Percentiles rank a stretch among this genome's conserved stretches.
phyloP scores from a whole-genome alignment of 495 filamentous ascomycete genomes.

The Pseudomonodictys pantanalensis region DNA sequence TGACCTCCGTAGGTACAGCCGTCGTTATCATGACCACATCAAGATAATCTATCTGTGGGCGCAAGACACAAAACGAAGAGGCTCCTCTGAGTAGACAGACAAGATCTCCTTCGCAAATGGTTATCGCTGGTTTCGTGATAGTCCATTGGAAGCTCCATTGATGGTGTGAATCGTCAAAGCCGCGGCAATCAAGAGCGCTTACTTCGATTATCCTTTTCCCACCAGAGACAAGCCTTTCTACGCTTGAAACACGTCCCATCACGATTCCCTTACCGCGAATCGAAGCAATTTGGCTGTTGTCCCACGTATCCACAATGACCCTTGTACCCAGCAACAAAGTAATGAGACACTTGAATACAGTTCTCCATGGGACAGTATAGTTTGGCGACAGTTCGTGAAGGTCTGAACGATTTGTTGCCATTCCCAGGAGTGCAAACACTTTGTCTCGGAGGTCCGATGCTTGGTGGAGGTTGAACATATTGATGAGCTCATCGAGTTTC shows the following conservation, averaged over 20 bases:
- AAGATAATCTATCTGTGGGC: background rate
- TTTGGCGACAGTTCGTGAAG: background rate
- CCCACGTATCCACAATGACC: background rate
- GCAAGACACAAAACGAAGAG: background rate
- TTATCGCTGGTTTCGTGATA: background rate
- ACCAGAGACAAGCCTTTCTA: too few species aligned
- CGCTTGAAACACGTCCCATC: too few species aligned
- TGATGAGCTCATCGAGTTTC: background rate
- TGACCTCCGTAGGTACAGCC: background rate
- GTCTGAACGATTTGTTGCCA: background rate
- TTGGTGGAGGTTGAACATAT: background rate
- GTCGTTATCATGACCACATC: background rate
- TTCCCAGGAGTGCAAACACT: background rate
- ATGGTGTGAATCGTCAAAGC: background rate
- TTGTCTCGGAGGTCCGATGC: background rate
- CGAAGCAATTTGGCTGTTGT: background rate
- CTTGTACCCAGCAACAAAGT: background rate
- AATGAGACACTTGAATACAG: background rate
- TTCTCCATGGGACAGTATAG: background rate
- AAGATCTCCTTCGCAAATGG: background rate
- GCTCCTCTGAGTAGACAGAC: background rate
- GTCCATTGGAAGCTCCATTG: background rate
- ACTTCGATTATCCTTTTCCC: too few species aligned
- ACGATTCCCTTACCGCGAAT: background rate
- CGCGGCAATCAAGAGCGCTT: background rate